Conservation (phyloP, 176 grass and related monocot species). For the Carex parvula region DNA sequence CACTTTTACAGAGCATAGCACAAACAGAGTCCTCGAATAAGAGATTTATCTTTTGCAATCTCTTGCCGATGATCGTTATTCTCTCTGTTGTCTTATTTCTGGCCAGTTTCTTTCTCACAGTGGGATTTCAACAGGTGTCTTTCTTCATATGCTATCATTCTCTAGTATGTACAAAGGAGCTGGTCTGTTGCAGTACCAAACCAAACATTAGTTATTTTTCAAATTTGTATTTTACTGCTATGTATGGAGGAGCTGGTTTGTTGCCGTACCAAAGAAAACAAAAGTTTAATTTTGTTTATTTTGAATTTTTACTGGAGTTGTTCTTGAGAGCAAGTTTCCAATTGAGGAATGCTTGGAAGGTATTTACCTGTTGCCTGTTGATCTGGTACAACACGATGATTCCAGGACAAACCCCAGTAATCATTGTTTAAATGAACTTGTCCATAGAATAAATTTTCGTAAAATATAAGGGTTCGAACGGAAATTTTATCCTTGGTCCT, state of each 20-base stretch:
- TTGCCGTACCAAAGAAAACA: background rate
- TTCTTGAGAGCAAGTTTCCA: background rate
- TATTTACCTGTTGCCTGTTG: background rate
- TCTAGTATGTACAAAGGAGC: background rate
- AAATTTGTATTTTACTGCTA: background rate
- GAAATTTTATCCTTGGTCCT: background rate
- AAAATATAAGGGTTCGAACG: background rate
- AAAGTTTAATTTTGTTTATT: background rate
- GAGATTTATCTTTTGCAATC: conserved; percentile 30
- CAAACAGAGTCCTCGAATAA: conserved; percentile 36
- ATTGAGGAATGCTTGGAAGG: background rate
- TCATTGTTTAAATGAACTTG: background rate
- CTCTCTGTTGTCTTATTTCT: conserved; percentile 42
- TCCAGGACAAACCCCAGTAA: background rate
- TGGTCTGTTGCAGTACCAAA: background rate
- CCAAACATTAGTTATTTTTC: background rate
- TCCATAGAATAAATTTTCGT: background rate
- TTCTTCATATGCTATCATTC: background rate
- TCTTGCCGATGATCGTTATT: conserved; percentile 34
- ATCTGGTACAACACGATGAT: background rate
- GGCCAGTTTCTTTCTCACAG: conserved; percentile 33
- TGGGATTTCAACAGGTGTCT: conserved; percentile 47
- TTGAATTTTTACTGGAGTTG: background rate
- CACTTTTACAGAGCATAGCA: conserved; percentile 33
- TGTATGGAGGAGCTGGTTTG: background rate